phyloP scores from a whole-genome alignment of 306 rosid genomes.

The Ziziphus jujuba region DNA sequence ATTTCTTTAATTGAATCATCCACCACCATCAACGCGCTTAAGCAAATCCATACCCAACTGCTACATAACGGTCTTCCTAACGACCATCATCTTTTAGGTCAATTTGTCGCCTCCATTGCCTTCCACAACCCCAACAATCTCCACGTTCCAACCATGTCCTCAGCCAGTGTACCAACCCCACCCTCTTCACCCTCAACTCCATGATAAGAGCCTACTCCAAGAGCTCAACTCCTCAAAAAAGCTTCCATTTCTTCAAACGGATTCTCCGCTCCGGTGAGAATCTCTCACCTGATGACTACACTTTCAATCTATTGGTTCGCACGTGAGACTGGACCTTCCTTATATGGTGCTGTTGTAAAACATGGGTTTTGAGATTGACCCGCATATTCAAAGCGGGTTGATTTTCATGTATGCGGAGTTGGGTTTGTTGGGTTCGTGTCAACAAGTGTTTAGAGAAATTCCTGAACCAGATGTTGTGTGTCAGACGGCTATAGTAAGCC shows the following conservation, averaged over 20 bases:
- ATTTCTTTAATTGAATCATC: constrained; percentile 33
- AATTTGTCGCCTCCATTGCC: constrained; percentile 41
- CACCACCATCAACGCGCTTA: constrained; percentile 35
- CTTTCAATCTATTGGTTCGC: constrained; percentile 56
- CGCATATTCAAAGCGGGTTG: constrained; percentile 51
- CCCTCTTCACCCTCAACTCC: constrained; percentile 58
- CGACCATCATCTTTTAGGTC: constrained; percentile 26
- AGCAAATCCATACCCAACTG: constrained; percentile 52
- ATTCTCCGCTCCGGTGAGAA: constrained; percentile 31
- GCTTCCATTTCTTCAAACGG: constrained; percentile 43
- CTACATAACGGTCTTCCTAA: constrained; percentile 34
- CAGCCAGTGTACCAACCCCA: constrained; percentile 33
- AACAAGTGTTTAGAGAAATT: constrained; percentile 32
- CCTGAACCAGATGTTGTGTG: constrained; percentile 43
- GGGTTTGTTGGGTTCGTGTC: constrained; percentile 45
- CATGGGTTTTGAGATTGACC: constrained; percentile 53
- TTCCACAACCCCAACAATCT: constrained; percentile 31
- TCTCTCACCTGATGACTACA: constrained; percentile 51
- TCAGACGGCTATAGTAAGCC: constrained; percentile 52
- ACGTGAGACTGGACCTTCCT: constrained; percentile 28
- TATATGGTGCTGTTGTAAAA: constrained; percentile 42
- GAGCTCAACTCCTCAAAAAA: constrained; percentile 42
- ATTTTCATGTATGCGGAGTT: constrained; percentile 55
- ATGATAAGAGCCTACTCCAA: constrained; percentile 65
- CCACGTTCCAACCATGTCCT: constrained; percentile 30